These are phyloP conservation scores for Calonectria crousiana DNA, from an alignment of 2,329 filamentous ascomycete species.

Conservation along the genomic window DNA sequence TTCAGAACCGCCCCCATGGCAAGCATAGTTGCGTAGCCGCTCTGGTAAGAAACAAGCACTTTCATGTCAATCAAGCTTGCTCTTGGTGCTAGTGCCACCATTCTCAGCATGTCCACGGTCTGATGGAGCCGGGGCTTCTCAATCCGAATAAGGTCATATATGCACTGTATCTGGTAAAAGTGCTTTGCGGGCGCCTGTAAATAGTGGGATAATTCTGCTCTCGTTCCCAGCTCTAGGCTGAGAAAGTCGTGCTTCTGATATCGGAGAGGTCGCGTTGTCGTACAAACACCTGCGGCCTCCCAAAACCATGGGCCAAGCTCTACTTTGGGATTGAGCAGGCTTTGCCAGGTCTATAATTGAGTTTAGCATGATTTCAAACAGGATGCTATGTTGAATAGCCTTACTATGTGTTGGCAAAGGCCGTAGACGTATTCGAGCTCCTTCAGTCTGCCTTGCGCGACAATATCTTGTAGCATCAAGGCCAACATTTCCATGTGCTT, in stretches of 20 bases:
- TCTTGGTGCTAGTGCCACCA: slow-evolving; percentile 5
- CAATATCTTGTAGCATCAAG: slow-evolving; percentile 32
- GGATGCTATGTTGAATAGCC: background rate
- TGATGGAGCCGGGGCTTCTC: slow-evolving; percentile 30
- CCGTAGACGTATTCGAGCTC: slow-evolving; percentile 34
- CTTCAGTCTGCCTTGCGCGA: slow-evolving; percentile 13
- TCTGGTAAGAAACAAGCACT: slow-evolving; percentile 15
- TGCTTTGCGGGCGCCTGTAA: slow-evolving; percentile 29
- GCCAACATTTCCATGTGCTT: slow-evolving; percentile 33
- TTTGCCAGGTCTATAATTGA: slow-evolving; percentile 28
- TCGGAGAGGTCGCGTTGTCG: slow-evolving; percentile 24
- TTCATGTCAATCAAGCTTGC: slow-evolving; percentile 3
- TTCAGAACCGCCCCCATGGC: slow-evolving; percentile 28
- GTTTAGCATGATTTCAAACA: fast-evolving
- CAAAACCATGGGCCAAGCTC: slow-evolving; percentile 39
- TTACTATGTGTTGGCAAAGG: slow-evolving; percentile 35
- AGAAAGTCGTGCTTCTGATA: slow-evolving; percentile 33
- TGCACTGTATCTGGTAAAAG: slow-evolving; percentile 19
- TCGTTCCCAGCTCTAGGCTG: slow-evolving; percentile 27
- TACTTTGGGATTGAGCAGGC: slow-evolving; percentile 33
- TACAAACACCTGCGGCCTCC: slow-evolving; percentile 17
- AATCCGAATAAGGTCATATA: slow-evolving; percentile 30
- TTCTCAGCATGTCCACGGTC: slow-evolving; percentile 6
- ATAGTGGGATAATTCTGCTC: slow-evolving; percentile 25
- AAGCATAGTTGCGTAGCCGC: slow-evolving; percentile 31